A percentile compares a stretch with the other conserved stretches of the same genome.
These are phyloP conservation scores for Chaetomiaceae sp. DNA, from an alignment of 2,329 filamentous ascomycete species.

Conservation along the genomic window DNA sequence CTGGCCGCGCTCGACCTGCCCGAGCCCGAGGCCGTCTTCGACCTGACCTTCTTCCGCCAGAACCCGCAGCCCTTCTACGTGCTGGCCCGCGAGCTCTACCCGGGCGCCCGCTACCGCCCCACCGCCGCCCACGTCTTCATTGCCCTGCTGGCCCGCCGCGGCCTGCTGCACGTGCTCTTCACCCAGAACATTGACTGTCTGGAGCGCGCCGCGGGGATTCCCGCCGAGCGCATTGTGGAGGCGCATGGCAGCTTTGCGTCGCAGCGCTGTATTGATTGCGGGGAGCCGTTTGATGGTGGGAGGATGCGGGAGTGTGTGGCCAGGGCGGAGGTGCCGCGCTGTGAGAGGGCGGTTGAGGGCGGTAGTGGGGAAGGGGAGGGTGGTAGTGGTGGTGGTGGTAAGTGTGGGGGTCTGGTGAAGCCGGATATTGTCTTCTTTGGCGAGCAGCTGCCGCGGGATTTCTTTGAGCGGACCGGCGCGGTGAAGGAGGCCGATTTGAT, in stretches of 20 bases:
- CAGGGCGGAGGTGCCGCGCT: constrained; percentile 63
- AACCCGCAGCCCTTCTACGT: constrained; percentile 89
- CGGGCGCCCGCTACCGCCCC: constrained; percentile 71
- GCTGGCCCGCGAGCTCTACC: constrained; percentile 85
- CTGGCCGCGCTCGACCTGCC: constrained; percentile 79
- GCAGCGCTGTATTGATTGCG: constrained; percentile 89
- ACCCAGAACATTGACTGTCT: constrained; percentile 98
- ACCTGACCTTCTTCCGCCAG: constrained; percentile 78
- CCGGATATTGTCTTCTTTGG: constrained; percentile 95
- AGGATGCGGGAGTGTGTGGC: constrained; percentile 66
- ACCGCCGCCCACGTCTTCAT: constrained; percentile 91
- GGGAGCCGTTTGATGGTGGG: constrained; percentile 61
- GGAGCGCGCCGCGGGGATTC: constrained; percentile 80
- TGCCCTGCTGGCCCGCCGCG: constrained; percentile 70
- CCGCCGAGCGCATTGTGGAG: constrained; percentile 75
- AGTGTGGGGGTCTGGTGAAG: constrained; percentile 79
- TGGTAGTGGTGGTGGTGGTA: no score
- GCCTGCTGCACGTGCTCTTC: constrained; percentile 75
- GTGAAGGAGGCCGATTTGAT: constrained; percentile 49
- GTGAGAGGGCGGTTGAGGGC: constrained; percentile 39
- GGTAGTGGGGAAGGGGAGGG: no score
- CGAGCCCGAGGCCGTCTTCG: constrained; percentile 88
- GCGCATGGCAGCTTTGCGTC: constrained; percentile 92
- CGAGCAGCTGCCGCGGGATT: constrained; percentile 52
- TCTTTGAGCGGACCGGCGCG: constrained; percentile 53